These are phyloP conservation scores for Parathielavia hyrcaniae DNA, from an alignment of 495 filamentous ascomycete species.

Conservation along the genomic window DNA sequence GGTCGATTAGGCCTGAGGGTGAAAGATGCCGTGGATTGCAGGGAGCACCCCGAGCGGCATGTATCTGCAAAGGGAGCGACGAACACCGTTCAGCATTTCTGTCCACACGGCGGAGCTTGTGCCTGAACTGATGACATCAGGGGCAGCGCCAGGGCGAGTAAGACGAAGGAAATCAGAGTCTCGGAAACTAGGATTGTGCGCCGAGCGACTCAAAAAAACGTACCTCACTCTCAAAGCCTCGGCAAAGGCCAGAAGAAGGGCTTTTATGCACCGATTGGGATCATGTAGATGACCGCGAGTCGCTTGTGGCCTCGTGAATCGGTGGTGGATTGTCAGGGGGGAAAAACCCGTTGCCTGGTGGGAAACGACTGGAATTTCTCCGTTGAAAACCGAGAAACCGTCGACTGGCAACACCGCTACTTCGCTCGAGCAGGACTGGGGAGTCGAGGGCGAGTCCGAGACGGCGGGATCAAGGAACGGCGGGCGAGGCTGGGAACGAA, in stretches of 20 bases:
- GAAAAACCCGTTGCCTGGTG: constrained; percentile 4
- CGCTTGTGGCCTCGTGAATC: constrained; percentile 10
- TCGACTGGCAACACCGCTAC: constrained; percentile 4
- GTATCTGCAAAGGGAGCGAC: constrained; percentile 43
- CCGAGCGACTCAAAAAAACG: constrained; percentile 9
- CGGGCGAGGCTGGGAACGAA: constrained; percentile 27
- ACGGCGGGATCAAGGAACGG: too few relatives aligned
- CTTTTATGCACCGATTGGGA: constrained; percentile 28
- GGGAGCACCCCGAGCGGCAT: constrained; percentile 35
- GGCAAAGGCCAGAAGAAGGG: constrained; percentile 29
- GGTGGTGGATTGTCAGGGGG: constrained; percentile 9
- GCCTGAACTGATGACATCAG: constrained; percentile 30
- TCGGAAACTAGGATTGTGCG: constrained; percentile 17
- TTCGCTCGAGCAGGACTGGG: constrained; percentile 10
- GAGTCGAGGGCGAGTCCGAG: constrained; percentile 17
- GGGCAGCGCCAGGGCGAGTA: constrained; percentile 9
- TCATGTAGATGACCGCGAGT: constrained; percentile 30
- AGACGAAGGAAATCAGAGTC: constrained; percentile 21
- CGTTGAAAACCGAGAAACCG: constrained; percentile 2
- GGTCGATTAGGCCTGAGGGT: constrained; percentile 39
- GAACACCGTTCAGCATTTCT: constrained; percentile 20
- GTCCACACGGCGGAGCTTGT: constrained; percentile 27
- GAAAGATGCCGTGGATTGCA: constrained; percentile 52
- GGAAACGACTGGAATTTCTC: constrained; percentile 4
- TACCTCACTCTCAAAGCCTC: constrained; percentile 37